Evolutionary conservation across 176 grass and related monocot genomes (phyloP).

Genomic region (Carex cristatella): DNA sequence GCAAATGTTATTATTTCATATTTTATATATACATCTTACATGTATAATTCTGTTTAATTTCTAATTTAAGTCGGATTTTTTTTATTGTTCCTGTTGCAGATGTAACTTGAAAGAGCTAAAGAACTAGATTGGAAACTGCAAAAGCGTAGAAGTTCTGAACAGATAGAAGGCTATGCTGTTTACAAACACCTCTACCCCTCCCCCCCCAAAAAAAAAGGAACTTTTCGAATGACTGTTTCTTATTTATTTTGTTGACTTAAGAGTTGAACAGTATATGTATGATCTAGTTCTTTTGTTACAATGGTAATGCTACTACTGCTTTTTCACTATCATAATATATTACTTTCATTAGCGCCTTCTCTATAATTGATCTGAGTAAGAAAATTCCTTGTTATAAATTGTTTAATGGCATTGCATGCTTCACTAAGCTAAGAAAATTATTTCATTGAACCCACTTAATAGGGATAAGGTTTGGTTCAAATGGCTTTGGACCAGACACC

Average conservation of each 20-base stretch:
- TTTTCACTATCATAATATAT: not conserved
- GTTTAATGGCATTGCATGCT: not conserved
- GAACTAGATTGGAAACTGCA: slow-evolving; percentile 11
- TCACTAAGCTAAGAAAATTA: not conserved
- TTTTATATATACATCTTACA: not conserved
- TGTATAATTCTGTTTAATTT: not conserved
- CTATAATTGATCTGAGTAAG: not conserved
- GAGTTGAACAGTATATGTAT: slow-evolving; percentile 29
- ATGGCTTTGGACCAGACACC: too few relatives aligned
- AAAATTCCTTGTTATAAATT: not conserved
- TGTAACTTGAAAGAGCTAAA: not conserved
- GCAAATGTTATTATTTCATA: not conserved
- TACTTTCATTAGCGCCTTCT: not conserved
- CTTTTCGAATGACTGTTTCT: not conserved
- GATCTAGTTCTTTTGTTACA: slow-evolving; percentile 24
- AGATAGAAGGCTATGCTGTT: slow-evolving; percentile 17
- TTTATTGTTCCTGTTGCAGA: not conserved
- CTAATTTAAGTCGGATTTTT: not conserved
- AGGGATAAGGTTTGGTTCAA: too few relatives aligned
- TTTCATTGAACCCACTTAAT: not conserved
- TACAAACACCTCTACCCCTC: not conserved
- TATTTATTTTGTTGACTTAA: slow-evolving; percentile 11
- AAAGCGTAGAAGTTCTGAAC: slow-evolving; percentile 12
- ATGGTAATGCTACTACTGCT: slow-evolving; percentile 25
- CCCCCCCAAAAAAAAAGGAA: not conserved